Evolutionary conservation across 208 protist genomes (phyloP).

Genomic region (Leishmania turanica): DNA sequence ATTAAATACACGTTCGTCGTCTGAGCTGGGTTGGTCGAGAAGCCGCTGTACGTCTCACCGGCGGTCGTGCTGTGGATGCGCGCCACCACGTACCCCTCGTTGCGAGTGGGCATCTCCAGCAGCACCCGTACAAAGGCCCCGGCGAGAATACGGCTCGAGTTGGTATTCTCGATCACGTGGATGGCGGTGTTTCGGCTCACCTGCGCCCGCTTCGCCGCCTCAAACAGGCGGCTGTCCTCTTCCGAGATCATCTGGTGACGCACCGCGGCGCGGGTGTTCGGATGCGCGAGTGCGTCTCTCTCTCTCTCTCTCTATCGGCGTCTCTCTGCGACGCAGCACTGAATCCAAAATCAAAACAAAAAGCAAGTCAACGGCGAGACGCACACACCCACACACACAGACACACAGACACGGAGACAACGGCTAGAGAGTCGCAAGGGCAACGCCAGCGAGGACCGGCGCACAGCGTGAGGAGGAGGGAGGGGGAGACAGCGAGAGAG

Average conservation of each 20-base stretch:
- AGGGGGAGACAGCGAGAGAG: not conserved
- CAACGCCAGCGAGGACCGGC: not conserved
- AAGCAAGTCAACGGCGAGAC: not conserved
- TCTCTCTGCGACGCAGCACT: not conserved
- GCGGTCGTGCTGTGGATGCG: conserved; percentile 43
- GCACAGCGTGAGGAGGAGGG: too few species aligned
- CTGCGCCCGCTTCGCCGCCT: conserved; percentile 55
- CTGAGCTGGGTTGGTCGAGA: conserved; percentile 46
- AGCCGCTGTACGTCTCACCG: conserved; percentile 75
- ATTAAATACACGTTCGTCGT: conserved; percentile 60
- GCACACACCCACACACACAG: not conserved
- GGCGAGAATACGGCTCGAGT: conserved; percentile 33
- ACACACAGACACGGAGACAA: not conserved
- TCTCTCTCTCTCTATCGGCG: not conserved
- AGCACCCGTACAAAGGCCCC: conserved; percentile 78
- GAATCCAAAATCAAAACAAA: too few species aligned
- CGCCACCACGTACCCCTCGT: conserved; percentile 77
- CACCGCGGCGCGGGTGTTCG: too few species aligned
- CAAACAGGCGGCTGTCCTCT: conserved; percentile 59
- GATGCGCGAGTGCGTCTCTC: not conserved
- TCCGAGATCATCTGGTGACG: conserved; percentile 39
- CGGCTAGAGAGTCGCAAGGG: not conserved
- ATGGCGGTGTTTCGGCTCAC: conserved; percentile 76
- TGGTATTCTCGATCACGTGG: conserved; percentile 45
- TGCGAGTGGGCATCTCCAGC: conserved; percentile 53